Percentiles rank a stretch among this genome's conserved stretches.
These are phyloP conservation scores for Hyphodiscus hymeniophilus DNA, from an alignment of 495 filamentous ascomycete species.

Conservation along the genomic window DNA sequence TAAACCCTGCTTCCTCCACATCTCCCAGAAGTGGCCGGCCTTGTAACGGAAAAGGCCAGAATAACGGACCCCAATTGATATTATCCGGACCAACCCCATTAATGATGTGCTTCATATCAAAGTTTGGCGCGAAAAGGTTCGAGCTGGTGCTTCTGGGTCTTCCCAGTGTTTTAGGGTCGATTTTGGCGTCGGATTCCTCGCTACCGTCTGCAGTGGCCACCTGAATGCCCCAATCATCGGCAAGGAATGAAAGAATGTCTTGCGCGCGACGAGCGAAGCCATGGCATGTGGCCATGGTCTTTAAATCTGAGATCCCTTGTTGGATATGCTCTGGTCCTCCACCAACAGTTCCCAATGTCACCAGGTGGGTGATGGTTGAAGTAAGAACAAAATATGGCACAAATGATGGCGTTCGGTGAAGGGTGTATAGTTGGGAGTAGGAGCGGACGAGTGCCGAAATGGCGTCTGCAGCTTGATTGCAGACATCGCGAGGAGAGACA, in stretches of 20 bases:
- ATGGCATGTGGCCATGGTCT: conserved; percentile 50
- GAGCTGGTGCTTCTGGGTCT: conserved; percentile 28
- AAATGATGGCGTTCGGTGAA: conserved; percentile 47
- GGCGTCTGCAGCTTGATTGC: conserved; percentile 50
- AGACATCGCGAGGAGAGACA: conserved; percentile 55
- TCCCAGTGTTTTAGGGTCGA: conserved; percentile 27
- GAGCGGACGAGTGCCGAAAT: conserved; percentile 48
- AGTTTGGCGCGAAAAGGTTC: conserved; percentile 44
- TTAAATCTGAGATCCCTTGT: conserved; percentile 30
- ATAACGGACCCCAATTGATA: conserved; percentile 24
- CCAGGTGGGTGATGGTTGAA: conserved; percentile 48
- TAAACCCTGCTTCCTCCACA: conserved; percentile 40
- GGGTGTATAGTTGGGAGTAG: conserved; percentile 50
- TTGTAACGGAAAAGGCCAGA: conserved; percentile 49
- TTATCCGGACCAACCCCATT: conserved; percentile 5
- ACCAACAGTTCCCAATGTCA: conserved; percentile 20
- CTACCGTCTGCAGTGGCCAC: conserved; percentile 20
- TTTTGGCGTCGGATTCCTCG: conserved; percentile 17
- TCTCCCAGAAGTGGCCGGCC: conserved; percentile 40
- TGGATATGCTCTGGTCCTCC: conserved; percentile 3
- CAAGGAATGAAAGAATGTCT: conserved; percentile 47
- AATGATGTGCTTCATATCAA: conserved; percentile 18
- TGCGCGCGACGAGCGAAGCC: conserved; percentile 49
- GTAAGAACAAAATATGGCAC: conserved; percentile 54
- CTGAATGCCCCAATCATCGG: conserved; percentile 48